A percentile compares a stretch with the other conserved stretches of the same genome.
Conservation (phyloP, 495 filamentous ascomycete species). For the Lindgomyces ingoldianus region DNA sequence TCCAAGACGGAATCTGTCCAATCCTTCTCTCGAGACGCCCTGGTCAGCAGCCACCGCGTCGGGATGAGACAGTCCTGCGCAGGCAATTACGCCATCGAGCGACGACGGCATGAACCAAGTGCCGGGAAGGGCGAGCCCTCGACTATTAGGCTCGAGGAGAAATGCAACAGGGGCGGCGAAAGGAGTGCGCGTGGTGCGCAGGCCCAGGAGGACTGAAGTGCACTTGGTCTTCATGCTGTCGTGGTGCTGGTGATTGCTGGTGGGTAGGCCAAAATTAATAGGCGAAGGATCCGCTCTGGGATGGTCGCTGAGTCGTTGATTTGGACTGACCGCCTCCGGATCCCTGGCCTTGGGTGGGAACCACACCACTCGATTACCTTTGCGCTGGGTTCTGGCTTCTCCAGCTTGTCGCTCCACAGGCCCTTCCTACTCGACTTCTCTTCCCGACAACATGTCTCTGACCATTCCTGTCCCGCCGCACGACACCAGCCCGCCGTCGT, state of each 20-base stretch:
- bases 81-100: not conserved
- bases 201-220: not conserved
- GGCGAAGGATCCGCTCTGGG: not conserved
- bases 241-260: not conserved
- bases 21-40: not conserved
- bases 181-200: not conserved
- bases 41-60: slow-evolving; percentile 21
- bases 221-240: not conserved
- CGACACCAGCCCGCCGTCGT: slow-evolving; percentile 33
- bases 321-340: not conserved
- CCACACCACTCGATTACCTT: slow-evolving; percentile 20
- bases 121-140: too few relatives aligned
- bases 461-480: slow-evolving; percentile 27
- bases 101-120: not conserved
- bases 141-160: too few relatives aligned
- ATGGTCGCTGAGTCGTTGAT: not conserved
- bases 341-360: not conserved
- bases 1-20: not conserved
- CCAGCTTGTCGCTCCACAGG: slow-evolving; percentile 16
- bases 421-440: slow-evolving; percentile 4
- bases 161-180: not conserved
- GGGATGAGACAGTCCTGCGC: not conserved
- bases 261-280: not conserved
- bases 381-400: slow-evolving; percentile 26
- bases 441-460: slow-evolving; percentile 37